Evolutionary conservation across 2,329 filamentous ascomycete species (phyloP), one percentile per base, ranked within the genome.

Genomic region (Sarocladium strictum): DNA sequence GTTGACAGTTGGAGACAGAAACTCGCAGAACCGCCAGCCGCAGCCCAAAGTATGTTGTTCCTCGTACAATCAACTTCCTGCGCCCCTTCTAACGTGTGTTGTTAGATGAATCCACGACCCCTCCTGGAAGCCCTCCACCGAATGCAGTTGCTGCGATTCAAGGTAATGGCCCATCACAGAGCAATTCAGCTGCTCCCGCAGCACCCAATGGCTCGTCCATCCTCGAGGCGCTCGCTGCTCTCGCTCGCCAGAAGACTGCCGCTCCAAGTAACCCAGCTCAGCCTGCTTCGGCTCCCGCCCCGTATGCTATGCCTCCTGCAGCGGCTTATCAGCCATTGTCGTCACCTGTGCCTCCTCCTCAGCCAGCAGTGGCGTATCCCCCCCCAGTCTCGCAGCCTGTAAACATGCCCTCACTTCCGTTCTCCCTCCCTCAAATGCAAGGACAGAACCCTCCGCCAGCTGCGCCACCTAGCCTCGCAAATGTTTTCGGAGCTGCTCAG

Each of bases 1-100:
- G 82, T 99, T 63, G 78, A 79, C 58, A 83, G 83, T 35, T 96
- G 96, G 79, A 93, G 90, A 73, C 80, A 89, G 67, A 92, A 89
- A 71, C 70, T 96, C 64, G 86, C 79, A 59, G 78, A 83, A 57
- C 75, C 80, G 51, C 67, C 76, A 56, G 40, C 70, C 76, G 61
- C 76, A 80, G 43, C 23, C 5, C 43, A 49, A 66, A 84, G 87
- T 91, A 89, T 78, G 86, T 76, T 19, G n/a, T 21, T 29, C 43
- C 12, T 11, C 14, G 6, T n/a, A n/a, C 15, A 17, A 49, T 15
- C 21, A 10, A 15, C n/a, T 10, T 3, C 23, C 3, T 5, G 4
- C 6, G 6, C 6, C 43, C 10, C 19, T 12, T 17, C 43, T 49
- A 32, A 49, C 26, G 11, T 29, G 10, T 10, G 11, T 19, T 15